Conservation (phyloP, 1,139 yeast genomes). For the Insectozyma bohioensis region DNA sequence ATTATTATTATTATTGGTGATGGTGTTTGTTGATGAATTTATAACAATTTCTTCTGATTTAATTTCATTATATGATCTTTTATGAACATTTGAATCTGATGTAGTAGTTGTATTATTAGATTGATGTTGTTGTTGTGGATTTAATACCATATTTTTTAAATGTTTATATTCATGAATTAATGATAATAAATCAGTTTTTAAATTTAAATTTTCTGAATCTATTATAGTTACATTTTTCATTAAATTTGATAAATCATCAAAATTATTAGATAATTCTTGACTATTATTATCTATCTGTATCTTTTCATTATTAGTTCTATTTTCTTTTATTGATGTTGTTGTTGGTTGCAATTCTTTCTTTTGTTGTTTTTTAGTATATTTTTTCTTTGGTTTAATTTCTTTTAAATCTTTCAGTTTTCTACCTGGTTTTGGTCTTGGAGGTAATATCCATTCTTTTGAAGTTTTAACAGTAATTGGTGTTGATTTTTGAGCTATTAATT, state of each 20-base stretch:
- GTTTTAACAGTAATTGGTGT: slow-evolving; percentile 29
- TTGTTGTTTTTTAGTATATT: slow-evolving; percentile 5
- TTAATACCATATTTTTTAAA: slow-evolving; percentile 33
- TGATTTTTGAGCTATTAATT: background rate
- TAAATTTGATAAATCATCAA: slow-evolving; percentile 7
- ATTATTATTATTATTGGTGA: background rate
- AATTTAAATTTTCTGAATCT: slow-evolving; percentile 36
- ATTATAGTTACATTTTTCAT: slow-evolving; percentile 26
- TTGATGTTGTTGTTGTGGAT: slow-evolving; percentile 12
- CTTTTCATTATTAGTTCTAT: background rate
- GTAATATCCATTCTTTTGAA: slow-evolving; percentile 87
- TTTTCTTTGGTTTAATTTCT: slow-evolving; percentile 8
- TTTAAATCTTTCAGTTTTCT: slow-evolving; percentile 49
- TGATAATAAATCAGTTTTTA: slow-evolving; percentile 36
- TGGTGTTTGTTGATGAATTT: slow-evolving; percentile 10
- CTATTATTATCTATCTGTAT: no score
- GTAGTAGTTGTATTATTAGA: slow-evolving; percentile 1
- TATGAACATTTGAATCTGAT: slow-evolving; percentile 17
- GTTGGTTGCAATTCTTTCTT: slow-evolving; percentile 2
- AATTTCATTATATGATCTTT: slow-evolving; percentile 32
- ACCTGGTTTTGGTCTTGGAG: slow-evolving; percentile 91
- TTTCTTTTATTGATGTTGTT: background rate
- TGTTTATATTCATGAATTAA: slow-evolving; percentile 45
- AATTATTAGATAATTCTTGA: slow-evolving; percentile 8
- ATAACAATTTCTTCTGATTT: slow-evolving; percentile 9